Percentiles rank a stretch among this genome's conserved stretches.
These are phyloP conservation scores for Sarocladium oryzae DNA, from an alignment of 2,329 filamentous ascomycete species.

Conservation along the genomic window DNA sequence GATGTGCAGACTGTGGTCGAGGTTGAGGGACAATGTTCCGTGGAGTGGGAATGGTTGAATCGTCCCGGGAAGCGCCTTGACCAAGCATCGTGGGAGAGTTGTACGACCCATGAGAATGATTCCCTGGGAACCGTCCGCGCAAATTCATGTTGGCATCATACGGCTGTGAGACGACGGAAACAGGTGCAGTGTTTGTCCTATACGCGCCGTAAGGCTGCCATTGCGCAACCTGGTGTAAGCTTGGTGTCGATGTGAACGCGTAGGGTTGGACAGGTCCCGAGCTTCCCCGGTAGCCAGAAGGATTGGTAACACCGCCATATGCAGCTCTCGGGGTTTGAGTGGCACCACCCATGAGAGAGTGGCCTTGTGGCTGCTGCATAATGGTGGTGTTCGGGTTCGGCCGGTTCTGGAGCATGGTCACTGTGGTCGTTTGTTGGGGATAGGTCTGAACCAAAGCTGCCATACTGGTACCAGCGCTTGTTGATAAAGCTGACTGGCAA, in stretches of 20 bases:
- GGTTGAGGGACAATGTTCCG: constrained; percentile 33
- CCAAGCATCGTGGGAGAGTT: constrained; percentile 27
- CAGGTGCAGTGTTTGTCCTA: constrained; percentile 41
- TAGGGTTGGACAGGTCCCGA: constrained; percentile 65
- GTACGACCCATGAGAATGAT: constrained; percentile 16
- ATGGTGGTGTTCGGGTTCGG: constrained; percentile 46
- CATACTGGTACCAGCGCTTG: constrained; percentile 47
- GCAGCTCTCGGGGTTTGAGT: constrained; percentile 25
- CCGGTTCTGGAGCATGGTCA: constrained; percentile 70
- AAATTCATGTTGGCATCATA: constrained; percentile 18
- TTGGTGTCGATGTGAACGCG: constrained; percentile 67
- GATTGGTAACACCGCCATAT: constrained; percentile 26
- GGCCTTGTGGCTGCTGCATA: constrained; percentile 36
- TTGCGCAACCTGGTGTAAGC: constrained; percentile 47
- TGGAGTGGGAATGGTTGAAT: constrained; percentile 38
- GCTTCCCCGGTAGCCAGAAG: constrained; percentile 47
- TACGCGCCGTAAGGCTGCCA: constrained; percentile 43
- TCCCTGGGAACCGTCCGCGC: constrained; percentile 14
- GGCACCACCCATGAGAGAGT: constrained; percentile 36
- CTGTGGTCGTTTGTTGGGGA: constrained; percentile 66
- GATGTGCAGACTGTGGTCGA: constrained; percentile 37
- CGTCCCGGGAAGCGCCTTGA: constrained; percentile 43
- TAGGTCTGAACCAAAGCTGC: constrained; percentile 79
- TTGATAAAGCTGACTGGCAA: not conserved
- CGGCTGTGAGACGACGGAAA: constrained; percentile 27